Evolutionary conservation across 1,139 yeast genomes (phyloP).

Genomic region (Spathaspora sp.): DNA sequence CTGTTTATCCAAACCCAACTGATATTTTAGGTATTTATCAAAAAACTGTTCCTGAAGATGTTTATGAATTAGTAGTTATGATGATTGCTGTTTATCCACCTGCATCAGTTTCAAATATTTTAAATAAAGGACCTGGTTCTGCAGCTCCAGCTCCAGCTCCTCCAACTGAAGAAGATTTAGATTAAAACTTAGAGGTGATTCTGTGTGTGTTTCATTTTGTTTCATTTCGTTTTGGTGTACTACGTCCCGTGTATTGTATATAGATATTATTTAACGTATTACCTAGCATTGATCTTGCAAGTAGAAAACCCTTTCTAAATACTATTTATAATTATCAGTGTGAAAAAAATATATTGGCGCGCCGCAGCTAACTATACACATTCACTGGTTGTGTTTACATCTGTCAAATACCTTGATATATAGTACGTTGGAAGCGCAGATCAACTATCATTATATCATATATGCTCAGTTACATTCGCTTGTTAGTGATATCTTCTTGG

Average conservation of each 20-base stretch:
- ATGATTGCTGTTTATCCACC: slow-evolving; percentile 93
- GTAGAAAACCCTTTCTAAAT: not conserved
- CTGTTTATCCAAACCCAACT: slow-evolving; percentile 92
- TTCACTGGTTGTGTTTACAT: no score
- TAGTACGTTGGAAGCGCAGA: no score
- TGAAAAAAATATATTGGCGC: no score
- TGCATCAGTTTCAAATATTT: slow-evolving; percentile 67
- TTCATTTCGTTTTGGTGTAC: not conserved
- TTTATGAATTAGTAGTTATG: slow-evolving; percentile 78
- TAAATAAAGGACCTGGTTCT: slow-evolving; percentile 38
- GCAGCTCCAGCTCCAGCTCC: slow-evolving; percentile 19
- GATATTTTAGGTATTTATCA: slow-evolving; percentile 87
- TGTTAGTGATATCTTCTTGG: not conserved
- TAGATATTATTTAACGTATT: not conserved
- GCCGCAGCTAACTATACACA: no score
- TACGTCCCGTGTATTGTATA: slow-evolving; percentile 1
- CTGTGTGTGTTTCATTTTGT: not conserved
- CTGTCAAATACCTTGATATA: no score
- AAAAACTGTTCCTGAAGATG: slow-evolving; percentile 78
- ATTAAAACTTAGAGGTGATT: slow-evolving; percentile 18
- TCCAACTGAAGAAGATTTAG: slow-evolving; percentile 41
- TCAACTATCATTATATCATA: no score
- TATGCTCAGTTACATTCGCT: not conserved
- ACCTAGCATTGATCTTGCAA: not conserved
- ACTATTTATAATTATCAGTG: no score